Conservation (phyloP, 805 yeast genomes). For the Saccharomycodes ludwigii region DNA sequence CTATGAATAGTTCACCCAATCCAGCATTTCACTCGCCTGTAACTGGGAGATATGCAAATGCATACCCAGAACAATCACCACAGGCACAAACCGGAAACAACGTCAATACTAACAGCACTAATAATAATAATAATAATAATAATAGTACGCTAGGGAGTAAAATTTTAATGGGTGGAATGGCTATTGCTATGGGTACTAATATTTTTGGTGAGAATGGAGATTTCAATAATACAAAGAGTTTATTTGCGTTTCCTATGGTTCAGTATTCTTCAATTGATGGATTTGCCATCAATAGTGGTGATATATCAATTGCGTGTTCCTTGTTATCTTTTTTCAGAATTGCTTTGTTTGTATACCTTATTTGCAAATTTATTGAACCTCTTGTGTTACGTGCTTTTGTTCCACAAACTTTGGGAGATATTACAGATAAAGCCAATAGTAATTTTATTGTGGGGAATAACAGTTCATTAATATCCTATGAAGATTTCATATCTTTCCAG, state of each 20-base stretch:
- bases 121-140: background rate
- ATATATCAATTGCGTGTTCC: constrained; percentile 17
- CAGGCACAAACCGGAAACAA: too few relatives aligned
- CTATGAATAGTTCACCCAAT: too few relatives aligned
- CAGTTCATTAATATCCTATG: constrained; percentile 8
- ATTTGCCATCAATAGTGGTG: constrained; percentile 14
- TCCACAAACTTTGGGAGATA: constrained; percentile 1
- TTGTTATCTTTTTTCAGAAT: constrained; percentile 18
- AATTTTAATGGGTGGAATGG: constrained; percentile 49
- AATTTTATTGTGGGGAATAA: constrained; percentile 9
- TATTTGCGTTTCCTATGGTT: constrained; percentile 36
- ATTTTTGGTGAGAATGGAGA: constrained; percentile 39
- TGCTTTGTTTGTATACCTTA: constrained; percentile 16
- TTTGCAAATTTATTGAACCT: constrained; percentile 17
- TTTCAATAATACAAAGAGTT: constrained; percentile 28
- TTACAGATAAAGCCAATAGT: constrained; percentile 1
- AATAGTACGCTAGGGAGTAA: constrained; percentile 17
- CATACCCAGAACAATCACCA: too few relatives aligned
- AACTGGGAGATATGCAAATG: too few relatives aligned
- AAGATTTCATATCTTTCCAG: too few relatives aligned
- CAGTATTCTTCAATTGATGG: constrained; percentile 17
- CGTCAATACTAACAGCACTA: background rate
- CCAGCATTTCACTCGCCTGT: too few relatives aligned
- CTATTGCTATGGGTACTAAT: constrained; percentile 51
- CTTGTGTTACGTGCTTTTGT: too few relatives aligned